Conservation (phyloP, 305 asterid genomes). For the Solanum hybrid region DNA sequence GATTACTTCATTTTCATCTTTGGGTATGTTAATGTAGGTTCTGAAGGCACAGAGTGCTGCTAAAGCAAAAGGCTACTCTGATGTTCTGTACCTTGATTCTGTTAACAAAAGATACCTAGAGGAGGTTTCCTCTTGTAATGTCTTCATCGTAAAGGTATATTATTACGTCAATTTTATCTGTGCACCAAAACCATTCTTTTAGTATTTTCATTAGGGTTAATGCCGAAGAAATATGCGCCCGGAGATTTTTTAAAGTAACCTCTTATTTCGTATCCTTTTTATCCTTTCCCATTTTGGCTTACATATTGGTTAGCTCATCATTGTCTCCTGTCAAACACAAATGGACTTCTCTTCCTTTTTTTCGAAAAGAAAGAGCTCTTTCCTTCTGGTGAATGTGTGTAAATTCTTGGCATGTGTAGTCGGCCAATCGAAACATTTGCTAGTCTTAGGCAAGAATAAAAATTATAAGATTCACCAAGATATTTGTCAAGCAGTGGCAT, state of each 20-base stretch:
- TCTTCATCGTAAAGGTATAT: constrained; percentile 83
- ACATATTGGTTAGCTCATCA: background rate
- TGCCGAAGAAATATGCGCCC: background rate
- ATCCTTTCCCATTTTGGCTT: background rate
- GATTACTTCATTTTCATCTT: background rate
- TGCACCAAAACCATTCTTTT: background rate
- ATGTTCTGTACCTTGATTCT: constrained; percentile 83
- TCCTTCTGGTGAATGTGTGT: background rate
- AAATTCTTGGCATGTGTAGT: background rate
- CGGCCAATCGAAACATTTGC: background rate
- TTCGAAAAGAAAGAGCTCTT: background rate
- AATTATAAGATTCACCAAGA: background rate
- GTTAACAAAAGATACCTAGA: constrained; percentile 70
- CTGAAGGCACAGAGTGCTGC: constrained; percentile 94
- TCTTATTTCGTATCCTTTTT: background rate
- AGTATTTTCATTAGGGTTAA: background rate
- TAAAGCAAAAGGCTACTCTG: constrained; percentile 87
- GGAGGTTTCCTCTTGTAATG: constrained; percentile 95
- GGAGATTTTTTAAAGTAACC: background rate
- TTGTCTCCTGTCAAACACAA: background rate
- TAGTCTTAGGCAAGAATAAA: background rate
- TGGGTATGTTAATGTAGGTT: constrained; percentile 32
- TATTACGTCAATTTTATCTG: background rate
- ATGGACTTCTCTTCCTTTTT: background rate
- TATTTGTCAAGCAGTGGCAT: background rate